These are phyloP conservation scores for Tremella fuciformis DNA, from an alignment of 768 basidiomycete species.

Conservation along the genomic window DNA sequence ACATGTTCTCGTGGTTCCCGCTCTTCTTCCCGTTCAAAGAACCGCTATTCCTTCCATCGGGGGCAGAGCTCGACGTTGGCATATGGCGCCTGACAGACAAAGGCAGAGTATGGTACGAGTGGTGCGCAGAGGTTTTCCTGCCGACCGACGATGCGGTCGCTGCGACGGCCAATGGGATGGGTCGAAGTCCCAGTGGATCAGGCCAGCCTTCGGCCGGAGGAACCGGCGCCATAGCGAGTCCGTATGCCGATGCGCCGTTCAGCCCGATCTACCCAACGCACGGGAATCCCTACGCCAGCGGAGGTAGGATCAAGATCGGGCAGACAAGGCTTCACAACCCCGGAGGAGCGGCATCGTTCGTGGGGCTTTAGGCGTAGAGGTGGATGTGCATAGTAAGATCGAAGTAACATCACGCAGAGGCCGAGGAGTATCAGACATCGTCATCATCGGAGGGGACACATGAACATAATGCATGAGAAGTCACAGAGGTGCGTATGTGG, in stretches of 20 bases:
- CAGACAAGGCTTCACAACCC: slow-evolving; percentile 92
- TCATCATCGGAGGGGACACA: too few species aligned
- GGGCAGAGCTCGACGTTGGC: slow-evolving; percentile 85
- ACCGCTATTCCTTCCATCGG: slow-evolving; percentile 85
- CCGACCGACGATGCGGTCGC: slow-evolving; percentile 54
- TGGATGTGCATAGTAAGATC: too few species aligned
- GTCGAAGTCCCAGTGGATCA: slow-evolving; percentile 8
- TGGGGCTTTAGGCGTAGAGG: slow-evolving; percentile 56
- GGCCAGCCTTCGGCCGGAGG: slow-evolving; percentile 3
- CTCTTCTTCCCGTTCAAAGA: slow-evolving; percentile 93
- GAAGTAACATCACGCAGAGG: too few species aligned
- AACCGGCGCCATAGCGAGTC: slow-evolving; percentile 57
- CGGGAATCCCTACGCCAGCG: background rate
- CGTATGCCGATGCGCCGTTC: slow-evolving; percentile 63
- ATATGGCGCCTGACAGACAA: slow-evolving; percentile 86
- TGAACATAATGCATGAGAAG: too few species aligned
- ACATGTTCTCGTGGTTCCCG: slow-evolving; percentile 99
- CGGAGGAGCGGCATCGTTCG: slow-evolving; percentile 85
- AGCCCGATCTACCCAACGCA: slow-evolving; percentile 12
- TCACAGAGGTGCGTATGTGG: too few species aligned
- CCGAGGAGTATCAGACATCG: too few species aligned
- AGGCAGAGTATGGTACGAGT: slow-evolving; percentile 88
- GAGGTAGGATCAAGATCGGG: slow-evolving; percentile 72
- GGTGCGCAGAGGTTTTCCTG: slow-evolving; percentile 92
- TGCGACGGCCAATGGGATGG: background rate